Percentiles rank a stretch among this genome's conserved stretches.
phyloP scores from a whole-genome alignment of 768 basidiomycete species.

The Naganishia randhawae region DNA sequence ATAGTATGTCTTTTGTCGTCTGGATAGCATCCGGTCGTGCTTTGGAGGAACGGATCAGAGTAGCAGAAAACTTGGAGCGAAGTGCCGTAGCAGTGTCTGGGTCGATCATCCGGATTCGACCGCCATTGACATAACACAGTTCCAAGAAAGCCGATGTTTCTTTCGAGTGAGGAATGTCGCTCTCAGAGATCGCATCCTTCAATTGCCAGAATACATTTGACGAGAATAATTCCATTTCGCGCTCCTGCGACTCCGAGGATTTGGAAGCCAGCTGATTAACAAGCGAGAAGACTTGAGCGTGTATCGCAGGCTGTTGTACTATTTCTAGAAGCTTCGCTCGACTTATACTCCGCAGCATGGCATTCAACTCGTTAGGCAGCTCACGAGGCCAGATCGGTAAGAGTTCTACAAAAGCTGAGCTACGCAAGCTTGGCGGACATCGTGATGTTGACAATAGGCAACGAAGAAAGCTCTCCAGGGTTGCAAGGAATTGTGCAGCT shows the following conservation, averaged over 20 bases:
- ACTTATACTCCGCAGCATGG: neutral
- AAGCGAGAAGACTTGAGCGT: constrained; percentile 11
- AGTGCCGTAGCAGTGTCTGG: neutral
- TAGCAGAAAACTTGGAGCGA: neutral
- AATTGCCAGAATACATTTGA: constrained; percentile 11
- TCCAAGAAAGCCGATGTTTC: constrained; percentile 1
- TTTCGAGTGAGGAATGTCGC: neutral
- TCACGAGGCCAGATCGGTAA: constrained; percentile 8
- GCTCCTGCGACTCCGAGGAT: neutral
- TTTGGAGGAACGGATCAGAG: neutral
- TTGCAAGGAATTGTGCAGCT: neutral
- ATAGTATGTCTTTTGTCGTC: neutral
- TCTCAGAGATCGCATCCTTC: constrained; percentile 11
- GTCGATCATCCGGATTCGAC: constrained; percentile 12
- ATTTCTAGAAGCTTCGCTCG: neutral
- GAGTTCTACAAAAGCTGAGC: neutral
- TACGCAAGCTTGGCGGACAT: neutral
- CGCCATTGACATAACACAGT: constrained; percentile 11
- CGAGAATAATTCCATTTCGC: constrained; percentile 7
- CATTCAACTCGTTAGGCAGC: neutral
- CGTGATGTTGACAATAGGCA: neutral
- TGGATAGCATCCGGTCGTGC: neutral
- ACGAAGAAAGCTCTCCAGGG: neutral
- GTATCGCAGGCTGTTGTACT: neutral
- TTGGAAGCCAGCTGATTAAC: neutral